Conservation (phyloP, 345 rosid species). For the Hypericum perforatum region DNA sequence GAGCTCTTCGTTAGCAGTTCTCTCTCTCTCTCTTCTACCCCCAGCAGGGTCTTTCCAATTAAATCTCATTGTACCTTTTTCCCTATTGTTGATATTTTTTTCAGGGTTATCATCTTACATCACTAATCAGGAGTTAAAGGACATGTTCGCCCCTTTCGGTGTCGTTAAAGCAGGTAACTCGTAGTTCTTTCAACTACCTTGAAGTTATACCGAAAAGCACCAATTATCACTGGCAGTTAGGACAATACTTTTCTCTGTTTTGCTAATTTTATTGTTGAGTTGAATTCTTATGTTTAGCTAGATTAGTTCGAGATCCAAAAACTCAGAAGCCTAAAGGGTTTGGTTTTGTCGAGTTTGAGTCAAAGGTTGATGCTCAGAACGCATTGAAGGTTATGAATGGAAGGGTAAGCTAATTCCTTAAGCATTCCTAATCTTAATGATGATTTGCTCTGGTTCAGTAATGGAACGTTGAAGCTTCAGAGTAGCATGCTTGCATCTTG, state of each 20-base stretch:
- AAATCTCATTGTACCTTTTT: not conserved
- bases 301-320: slow-evolving; percentile 33
- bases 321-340: slow-evolving; percentile 65
- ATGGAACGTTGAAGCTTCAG: too few relatives aligned
- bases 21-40: slow-evolving; percentile 6
- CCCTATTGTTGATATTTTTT: not conserved
- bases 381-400: slow-evolving; percentile 59
- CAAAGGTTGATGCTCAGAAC: slow-evolving; percentile 43
- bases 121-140: slow-evolving; percentile 20
- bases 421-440: too few relatives aligned
- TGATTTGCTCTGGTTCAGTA: too few relatives aligned
- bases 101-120: slow-evolving; percentile 33
- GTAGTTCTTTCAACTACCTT: not conserved
- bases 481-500: too few relatives aligned
- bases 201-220: too few relatives aligned
- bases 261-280: not conserved
- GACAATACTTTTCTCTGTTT: not conserved
- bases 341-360: slow-evolving; percentile 53
- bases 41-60: too few relatives aligned
- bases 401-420: slow-evolving; percentile 26
- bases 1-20: slow-evolving; percentile 51
- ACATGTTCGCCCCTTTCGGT: slow-evolving; percentile 36
- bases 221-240: not conserved
- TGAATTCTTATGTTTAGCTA: slow-evolving; percentile 22
- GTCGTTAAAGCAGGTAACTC: slow-evolving; percentile 27